Percentiles rank a stretch among this genome's conserved stretches.
Conservation (phyloP, 2,329 filamentous ascomycete genomes). For the Juglanconis sp. region DNA sequence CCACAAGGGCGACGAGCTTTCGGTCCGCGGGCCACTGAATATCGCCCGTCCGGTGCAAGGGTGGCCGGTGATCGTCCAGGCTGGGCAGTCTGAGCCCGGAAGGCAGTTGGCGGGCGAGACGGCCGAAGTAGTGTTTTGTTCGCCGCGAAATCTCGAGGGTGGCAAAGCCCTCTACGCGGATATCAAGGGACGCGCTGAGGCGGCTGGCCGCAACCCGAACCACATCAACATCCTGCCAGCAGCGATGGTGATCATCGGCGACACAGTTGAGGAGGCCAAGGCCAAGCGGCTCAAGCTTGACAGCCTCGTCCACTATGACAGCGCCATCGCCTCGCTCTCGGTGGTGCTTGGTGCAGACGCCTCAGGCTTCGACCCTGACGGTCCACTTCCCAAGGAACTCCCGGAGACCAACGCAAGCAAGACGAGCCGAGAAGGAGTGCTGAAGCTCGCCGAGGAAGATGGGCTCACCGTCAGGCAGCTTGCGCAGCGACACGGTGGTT, state of each 20-base stretch:
- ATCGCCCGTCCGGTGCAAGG: constrained; percentile 52
- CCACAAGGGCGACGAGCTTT: constrained; percentile 45
- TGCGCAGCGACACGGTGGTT: constrained; percentile 47
- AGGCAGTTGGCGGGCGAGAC: constrained; percentile 50
- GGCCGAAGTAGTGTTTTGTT: constrained; percentile 51
- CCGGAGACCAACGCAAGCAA: constrained; percentile 55
- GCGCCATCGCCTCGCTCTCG: constrained; percentile 50
- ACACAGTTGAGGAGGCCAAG: constrained; percentile 45
- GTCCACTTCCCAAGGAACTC: constrained; percentile 43
- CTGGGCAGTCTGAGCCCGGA: constrained; percentile 51
- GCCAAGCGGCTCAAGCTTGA: constrained; percentile 47
- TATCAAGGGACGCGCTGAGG: constrained; percentile 44
- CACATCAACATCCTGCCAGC: constrained; percentile 51
- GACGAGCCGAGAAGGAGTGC: constrained; percentile 40
- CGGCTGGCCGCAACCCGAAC: constrained; percentile 41
- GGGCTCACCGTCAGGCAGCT: constrained; percentile 49
- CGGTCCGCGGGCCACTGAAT: constrained; percentile 47
- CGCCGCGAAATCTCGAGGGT: constrained; percentile 40
- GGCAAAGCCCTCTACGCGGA: constrained; percentile 49
- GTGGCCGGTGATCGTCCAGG: constrained; percentile 55
- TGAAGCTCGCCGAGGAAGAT: constrained; percentile 48
- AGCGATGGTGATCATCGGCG: constrained; percentile 47
- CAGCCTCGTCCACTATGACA: constrained; percentile 52
- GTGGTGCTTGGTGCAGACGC: constrained; percentile 45
- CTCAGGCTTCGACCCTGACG: constrained; percentile 46